Conservation (phyloP, 495 filamentous ascomycete species). For the Penicillium arizonense region DNA sequence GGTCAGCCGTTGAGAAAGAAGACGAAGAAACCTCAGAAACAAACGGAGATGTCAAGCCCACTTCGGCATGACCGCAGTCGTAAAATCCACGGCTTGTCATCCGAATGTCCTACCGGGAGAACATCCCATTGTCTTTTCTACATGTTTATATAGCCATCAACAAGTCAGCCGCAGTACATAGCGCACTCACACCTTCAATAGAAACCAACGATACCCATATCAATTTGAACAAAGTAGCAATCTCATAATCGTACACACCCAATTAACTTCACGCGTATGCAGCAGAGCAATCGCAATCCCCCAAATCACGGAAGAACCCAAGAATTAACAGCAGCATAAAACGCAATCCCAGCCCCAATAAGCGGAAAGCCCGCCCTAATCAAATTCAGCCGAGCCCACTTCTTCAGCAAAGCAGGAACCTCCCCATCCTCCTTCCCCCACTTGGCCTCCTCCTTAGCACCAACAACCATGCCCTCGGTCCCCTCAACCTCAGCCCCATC, state of each 20-base stretch:
- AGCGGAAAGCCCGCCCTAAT: slow-evolving; percentile 17
- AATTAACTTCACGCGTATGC: background rate
- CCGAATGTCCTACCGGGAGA: background rate
- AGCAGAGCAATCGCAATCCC: background rate
- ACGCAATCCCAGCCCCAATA: slow-evolving; percentile 19
- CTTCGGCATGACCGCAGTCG: background rate
- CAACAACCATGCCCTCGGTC: slow-evolving; percentile 12
- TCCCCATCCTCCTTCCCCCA: slow-evolving; percentile 21
- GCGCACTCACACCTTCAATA: background rate
- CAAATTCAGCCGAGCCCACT: slow-evolving; percentile 23
- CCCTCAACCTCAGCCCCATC: slow-evolving; percentile 18
- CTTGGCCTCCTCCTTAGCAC: slow-evolving; percentile 17
- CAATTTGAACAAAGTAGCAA: background rate
- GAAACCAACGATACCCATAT: slow-evolving; percentile 6
- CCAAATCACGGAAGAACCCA: background rate
- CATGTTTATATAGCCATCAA: slow-evolving; percentile 4
- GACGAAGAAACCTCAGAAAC: background rate
- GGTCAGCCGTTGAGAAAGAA: slow-evolving; percentile 36
- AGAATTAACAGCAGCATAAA: slow-evolving; percentile 15
- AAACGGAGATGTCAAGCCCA: background rate
- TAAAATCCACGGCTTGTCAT: background rate
- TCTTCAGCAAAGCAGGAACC: slow-evolving; percentile 15
- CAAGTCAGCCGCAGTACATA: slow-evolving; percentile 1
- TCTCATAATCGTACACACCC: background rate
- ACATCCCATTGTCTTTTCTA: background rate